phyloP scores from a whole-genome alignment of 331 rosid genomes.

The Saraca asoca region DNA sequence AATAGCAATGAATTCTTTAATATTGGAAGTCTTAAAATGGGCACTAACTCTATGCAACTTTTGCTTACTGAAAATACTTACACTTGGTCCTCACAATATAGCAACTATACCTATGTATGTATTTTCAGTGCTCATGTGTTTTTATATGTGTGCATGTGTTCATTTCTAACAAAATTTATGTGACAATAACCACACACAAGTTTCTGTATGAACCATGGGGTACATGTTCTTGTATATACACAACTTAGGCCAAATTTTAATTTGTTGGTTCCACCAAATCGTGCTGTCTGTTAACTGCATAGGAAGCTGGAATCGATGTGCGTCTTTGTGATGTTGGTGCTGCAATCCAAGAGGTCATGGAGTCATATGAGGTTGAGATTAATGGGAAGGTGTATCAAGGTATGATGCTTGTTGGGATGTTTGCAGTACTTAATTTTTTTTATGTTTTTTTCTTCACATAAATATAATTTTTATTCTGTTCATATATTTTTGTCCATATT shows the following conservation, averaged over 20 bases:
- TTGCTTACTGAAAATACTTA: too few relatives aligned
- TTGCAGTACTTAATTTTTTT: neutral
- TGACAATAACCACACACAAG: neutral
- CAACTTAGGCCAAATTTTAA: slow-evolving; percentile 26
- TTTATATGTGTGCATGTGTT: slow-evolving; percentile 8
- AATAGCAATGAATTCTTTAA: neutral
- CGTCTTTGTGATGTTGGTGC: slow-evolving; percentile 97
- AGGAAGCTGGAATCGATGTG: slow-evolving; percentile 98
- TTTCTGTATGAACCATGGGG: slow-evolving; percentile 7
- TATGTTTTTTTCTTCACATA: neutral
- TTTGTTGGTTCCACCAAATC: slow-evolving; percentile 24
- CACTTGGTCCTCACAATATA: neutral
- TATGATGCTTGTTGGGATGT: slow-evolving; percentile 35
- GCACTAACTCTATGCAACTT: neutral
- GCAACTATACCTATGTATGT: slow-evolving; percentile 5
- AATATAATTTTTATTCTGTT: neutral
- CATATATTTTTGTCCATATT: too few relatives aligned
- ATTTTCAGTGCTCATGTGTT: neutral
- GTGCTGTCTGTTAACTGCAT: slow-evolving; percentile 24
- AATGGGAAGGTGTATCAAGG: slow-evolving; percentile 92
- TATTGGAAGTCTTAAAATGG: neutral
- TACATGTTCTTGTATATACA: slow-evolving; percentile 8
- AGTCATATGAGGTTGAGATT: slow-evolving; percentile 92
- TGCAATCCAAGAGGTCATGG: slow-evolving; percentile 98
- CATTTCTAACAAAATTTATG: neutral